phyloP scores from a whole-genome alignment of 345 rosid genomes.

The Citrus inodora region DNA sequence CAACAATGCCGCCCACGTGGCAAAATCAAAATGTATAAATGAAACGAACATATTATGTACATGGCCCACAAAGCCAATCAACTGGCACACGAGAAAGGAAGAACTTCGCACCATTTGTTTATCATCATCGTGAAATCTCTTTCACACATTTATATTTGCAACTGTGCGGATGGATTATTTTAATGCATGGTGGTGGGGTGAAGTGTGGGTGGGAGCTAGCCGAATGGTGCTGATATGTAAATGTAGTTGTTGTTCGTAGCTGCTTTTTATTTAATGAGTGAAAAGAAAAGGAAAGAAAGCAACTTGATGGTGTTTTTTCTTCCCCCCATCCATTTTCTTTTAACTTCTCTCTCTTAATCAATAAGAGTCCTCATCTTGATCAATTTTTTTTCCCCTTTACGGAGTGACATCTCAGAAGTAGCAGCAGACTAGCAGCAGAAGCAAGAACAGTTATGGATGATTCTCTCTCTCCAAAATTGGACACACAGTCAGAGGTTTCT shows the following conservation, averaged over 20 bases:
- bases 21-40: conserved; percentile 7
- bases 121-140: conserved; percentile 11
- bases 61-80: conserved; percentile 17
- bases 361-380: conserved; percentile 10
- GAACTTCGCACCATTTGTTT: neutral
- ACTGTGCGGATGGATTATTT: conserved; percentile 26
- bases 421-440: neutral
- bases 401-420: neutral
- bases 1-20: conserved; percentile 15
- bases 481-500: conserved; percentile 22
- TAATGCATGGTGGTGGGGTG: conserved; percentile 30
- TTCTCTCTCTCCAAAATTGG: conserved; percentile 32
- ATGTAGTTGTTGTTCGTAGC: conserved; percentile 18
- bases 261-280: conserved; percentile 36
- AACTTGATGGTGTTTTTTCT: conserved; percentile 22
- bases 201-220: neutral
- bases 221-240: conserved; percentile 26
- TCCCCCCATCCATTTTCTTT: conserved; percentile 25
- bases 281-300: conserved; percentile 33
- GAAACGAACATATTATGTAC: too few relatives aligned
- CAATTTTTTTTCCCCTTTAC: neutral
- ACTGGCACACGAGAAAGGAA: neutral
- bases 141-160: conserved; percentile 21
- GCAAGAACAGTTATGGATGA: conserved; percentile 28
- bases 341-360: conserved; percentile 23